Percentiles rank a stretch among this genome's conserved stretches.
These are phyloP conservation scores for Dionaea muscipula DNA, from an alignment of 179 eudicot genomes.

Conservation along the genomic window DNA sequence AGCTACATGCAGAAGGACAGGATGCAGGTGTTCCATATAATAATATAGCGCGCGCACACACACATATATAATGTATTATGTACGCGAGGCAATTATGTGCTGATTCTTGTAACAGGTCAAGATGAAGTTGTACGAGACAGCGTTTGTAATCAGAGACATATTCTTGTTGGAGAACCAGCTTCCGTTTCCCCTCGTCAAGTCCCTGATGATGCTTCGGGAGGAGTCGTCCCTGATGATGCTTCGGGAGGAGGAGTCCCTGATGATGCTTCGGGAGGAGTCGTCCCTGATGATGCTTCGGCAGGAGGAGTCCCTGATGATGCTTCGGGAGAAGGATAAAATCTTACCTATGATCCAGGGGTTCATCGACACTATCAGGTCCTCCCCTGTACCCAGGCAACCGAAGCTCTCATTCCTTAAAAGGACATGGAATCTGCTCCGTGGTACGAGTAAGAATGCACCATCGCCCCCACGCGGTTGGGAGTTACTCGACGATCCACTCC, in stretches of 20 bases:
- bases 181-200: background rate
- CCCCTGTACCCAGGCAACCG: background rate
- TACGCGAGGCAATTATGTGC: too few species aligned
- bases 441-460: background rate
- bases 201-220: background rate
- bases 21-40: too few species aligned
- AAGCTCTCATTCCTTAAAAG: background rate
- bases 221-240: background rate
- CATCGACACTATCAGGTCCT: too few species aligned
- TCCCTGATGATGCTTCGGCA: background rate
- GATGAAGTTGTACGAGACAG: background rate
- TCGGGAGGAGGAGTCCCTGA: background rate
- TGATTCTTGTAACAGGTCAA: background rate
- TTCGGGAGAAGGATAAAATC: background rate
- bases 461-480: background rate
- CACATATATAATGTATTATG: too few species aligned
- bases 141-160: background rate
- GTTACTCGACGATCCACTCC: background rate
- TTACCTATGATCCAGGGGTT: background rate
- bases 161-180: conserved; percentile 8
- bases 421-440: background rate
- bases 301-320: background rate
- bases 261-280: background rate
- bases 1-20: background rate
- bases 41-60: too few species aligned